Base-by-base conservation (phyloP, 1,284 basidiomycete species). In the Laetiporus sulphureus region DNA sequence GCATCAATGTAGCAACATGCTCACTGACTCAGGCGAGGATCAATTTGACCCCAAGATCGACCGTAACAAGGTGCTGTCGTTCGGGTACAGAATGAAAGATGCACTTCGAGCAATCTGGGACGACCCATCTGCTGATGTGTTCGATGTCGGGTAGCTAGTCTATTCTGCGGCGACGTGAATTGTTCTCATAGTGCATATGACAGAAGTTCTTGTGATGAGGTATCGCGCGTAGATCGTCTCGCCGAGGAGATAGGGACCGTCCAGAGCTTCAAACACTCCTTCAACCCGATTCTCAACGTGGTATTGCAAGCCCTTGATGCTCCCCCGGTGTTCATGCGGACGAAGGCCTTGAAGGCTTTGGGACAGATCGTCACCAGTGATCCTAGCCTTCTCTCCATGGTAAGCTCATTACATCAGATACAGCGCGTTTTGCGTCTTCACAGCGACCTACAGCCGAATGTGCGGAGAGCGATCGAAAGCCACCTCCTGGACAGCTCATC, bases 401-500 rank as follows among this genome's bases (percentile, higher is more conserved):
- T 91, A 51, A 41, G 79, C 68, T 3, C 2, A 5, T 11, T 23
- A 35, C 25, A 20, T 22, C 23, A 41, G 7, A 5, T 19, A 12
- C 40, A n/a, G n/a, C n/a, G n/a, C n/a, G 10, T 27, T 31, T 31
- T 21, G 12, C 27, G 47, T 31, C 34, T 40, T 42, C 43, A 31
- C 27, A 12, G 31, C 21, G 11, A n/a, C 16, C 2, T 23, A 30
- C 45, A 91, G 87, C 55, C 73, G 2, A 83, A 79, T 51, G 89
- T 93, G 29, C 79, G 84, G 18, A 70, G 74, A 32, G 82, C 88
- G 0, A 91, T 99, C 49, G 91, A 96, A 62, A 80, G 79, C 18
- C 88, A 95, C 56, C 73, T 99, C 15, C 68, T 87, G 3, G 95
- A 99, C 56, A 83, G 77, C 43, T 97, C 94, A 0, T 83, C 94